phyloP scores from a whole-genome alignment of 2,329 filamentous ascomycete genomes.

The Parafenestella ontariensis region DNA sequence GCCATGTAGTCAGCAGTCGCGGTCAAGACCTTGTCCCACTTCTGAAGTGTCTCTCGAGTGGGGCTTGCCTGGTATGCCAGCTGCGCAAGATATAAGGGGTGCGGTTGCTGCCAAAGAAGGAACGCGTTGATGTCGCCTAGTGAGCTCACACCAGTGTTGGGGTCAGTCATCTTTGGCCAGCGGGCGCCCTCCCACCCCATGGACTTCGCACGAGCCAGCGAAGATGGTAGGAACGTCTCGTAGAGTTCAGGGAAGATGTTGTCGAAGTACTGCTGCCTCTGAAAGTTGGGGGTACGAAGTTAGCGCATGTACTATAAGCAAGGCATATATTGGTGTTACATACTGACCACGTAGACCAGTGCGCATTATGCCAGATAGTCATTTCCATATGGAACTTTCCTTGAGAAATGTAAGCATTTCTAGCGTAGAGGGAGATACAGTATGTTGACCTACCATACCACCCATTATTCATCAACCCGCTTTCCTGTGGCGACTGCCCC shows the following conservation, averaged over 20 bases:
- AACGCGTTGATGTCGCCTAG: constrained; percentile 67
- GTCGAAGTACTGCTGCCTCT: constrained; percentile 52
- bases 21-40: constrained; percentile 62
- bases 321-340: too few relatives aligned
- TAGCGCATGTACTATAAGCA: too few relatives aligned
- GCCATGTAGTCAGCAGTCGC: constrained; percentile 65
- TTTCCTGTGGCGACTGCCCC: constrained; percentile 56
- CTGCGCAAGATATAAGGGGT: constrained; percentile 66
- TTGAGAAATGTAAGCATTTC: constrained; percentile 2
- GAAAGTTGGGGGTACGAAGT: too few relatives aligned
- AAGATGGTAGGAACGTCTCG: constrained; percentile 51
- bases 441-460: constrained; percentile 57
- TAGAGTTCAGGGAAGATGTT: constrained; percentile 56
- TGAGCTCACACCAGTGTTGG: constrained; percentile 57
- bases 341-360: constrained; percentile 56
- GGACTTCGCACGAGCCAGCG: constrained; percentile 38
- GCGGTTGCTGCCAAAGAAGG: constrained; percentile 67
- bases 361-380: constrained; percentile 60
- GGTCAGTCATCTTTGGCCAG: constrained; percentile 64
- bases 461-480: constrained; percentile 59
- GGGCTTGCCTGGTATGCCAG: constrained; percentile 58
- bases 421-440: not conserved
- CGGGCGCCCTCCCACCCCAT: constrained; percentile 52
- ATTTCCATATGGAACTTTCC: constrained; percentile 62
- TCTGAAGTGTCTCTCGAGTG: constrained; percentile 51